Base-by-base conservation (phyloP, 495 filamentous ascomycete genomes). In the Trypethelium eluteriae region DNA sequence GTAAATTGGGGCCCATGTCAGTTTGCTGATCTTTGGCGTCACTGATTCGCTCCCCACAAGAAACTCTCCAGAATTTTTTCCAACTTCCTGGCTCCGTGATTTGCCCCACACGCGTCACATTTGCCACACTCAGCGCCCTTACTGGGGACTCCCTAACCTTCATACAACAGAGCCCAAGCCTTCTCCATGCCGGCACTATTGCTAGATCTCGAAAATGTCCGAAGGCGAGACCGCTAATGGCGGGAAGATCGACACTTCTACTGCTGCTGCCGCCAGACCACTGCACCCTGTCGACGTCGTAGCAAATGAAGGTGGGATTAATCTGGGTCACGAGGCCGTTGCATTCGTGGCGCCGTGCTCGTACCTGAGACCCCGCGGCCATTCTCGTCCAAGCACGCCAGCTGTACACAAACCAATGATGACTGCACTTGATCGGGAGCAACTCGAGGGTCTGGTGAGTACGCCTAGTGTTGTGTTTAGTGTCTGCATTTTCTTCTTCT, bases 401-500 rank as follows among this genome's bases (percentile, higher is more conserved):
- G 77, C 82, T 64, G 82, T 83, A 34, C 49, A 53, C 53, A 59
- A 59, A 59, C 53, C 53, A 34, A 75, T 81, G 86, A 73, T 89
- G 78, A 89, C 82, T 79, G 84, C 86, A 69, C 81, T 96, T 69
- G 93, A 98, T 78, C 86, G 84, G 78, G 93, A 96, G 80, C 93
- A 98, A 81, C 85, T 88, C 79, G 88, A 93, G 77, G 93, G 89
- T 74, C 84, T 98, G 84, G 93, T 97, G 77, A 84, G 89, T 82
- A 63, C 61, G 38, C 64, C 53, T 39, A 64, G 38, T 39, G 53
- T 61, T 38, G 63, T 38, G 44, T 38, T 47, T 63, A 63, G 62
- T 63, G 38, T 41, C 41, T 14, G 14, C 35, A 46, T 61, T 64
- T 68, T 25, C 41, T 64, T 62, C 39, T 59, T 62, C n/a, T 39